Conservation (phyloP, 2,329 filamentous ascomycete genomes). For the Paecilomyces dactylethromorphus region DNA sequence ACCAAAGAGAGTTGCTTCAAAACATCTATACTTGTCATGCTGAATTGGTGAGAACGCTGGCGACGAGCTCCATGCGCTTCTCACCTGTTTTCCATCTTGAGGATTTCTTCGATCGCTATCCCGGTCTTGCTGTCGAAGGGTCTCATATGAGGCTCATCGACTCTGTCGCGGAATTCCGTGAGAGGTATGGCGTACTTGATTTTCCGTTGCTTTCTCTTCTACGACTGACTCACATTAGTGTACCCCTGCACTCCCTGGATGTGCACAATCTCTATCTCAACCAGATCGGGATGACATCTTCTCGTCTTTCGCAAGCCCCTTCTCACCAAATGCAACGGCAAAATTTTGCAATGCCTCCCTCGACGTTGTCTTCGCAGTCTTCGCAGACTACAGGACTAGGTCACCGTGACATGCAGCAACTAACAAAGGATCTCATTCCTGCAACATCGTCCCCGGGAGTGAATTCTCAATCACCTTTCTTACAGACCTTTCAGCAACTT, state of each 20-base stretch:
- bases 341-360: not conserved
- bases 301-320: conserved; percentile 3
- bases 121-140: conserved; percentile 64
- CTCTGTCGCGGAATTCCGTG: conserved; percentile 54
- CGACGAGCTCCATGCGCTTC: conserved; percentile 64
- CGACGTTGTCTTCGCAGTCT: not conserved
- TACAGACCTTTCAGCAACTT: conserved; percentile 10
- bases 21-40: conserved; percentile 71
- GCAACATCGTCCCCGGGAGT: not conserved
- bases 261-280: conserved; percentile 6
- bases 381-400: not conserved
- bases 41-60: conserved; percentile 68
- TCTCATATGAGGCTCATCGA: conserved; percentile 68
- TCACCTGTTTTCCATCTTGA: conserved; percentile 77
- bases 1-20: conserved; percentile 73
- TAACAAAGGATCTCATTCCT: conserved; percentile 1
- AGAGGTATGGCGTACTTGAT: conserved; percentile 39
- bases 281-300: conserved; percentile 3
- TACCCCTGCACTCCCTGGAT: conserved; percentile 6
- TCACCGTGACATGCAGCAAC: conserved; percentile 2
- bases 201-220: not conserved
- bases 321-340: conserved; percentile 5
- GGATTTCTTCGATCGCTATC: conserved; percentile 81
- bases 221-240: conserved; percentile 1
- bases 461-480: not conserved